Percentiles rank a stretch among this genome's conserved stretches.
Conservation (phyloP, 2,329 filamentous ascomycete genomes). For the Ciborinia camelliae region DNA sequence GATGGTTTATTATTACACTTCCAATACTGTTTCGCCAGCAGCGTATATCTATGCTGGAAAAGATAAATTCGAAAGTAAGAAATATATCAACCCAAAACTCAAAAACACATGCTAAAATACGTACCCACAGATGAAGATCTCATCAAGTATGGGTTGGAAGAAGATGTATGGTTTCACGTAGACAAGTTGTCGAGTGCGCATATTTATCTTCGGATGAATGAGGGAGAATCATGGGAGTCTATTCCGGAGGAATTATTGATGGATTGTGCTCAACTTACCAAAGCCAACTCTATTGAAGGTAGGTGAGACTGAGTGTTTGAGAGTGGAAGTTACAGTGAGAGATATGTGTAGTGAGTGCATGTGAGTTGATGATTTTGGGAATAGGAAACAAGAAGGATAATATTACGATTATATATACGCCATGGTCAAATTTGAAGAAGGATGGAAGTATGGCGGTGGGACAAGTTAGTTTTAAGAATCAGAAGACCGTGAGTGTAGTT, state of each 20-base stretch:
- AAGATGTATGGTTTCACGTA: constrained; percentile 98
- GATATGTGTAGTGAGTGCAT: constrained; percentile 16
- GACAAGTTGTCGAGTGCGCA: constrained; percentile 97
- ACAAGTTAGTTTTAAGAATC: constrained; percentile 92
- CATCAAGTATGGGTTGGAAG: constrained; percentile 90
- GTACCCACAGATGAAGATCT: constrained; percentile 85
- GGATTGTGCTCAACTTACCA: constrained; percentile 95
- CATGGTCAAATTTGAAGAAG: constrained; percentile 94
- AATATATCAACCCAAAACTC: not conserved
- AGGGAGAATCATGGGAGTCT: constrained; percentile 78
- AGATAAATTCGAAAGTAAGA: constrained; percentile 93
- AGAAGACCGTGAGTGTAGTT: constrained; percentile 57
- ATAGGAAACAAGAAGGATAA: constrained; percentile 98
- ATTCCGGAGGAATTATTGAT: constrained; percentile 71
- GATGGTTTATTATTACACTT: constrained; percentile 97
- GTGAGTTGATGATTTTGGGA: constrained; percentile 1
- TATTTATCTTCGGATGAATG: constrained; percentile 82
- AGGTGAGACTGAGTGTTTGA: constrained; percentile 40
- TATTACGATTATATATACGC: constrained; percentile 93
- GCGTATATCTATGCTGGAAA: constrained; percentile 96
- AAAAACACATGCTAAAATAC: constrained; percentile 14
- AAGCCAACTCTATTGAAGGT: constrained; percentile 96
- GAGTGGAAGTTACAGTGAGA: constrained; percentile 11
- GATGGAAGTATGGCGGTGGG: constrained; percentile 93
- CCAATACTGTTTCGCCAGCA: constrained; percentile 73